These are phyloP conservation scores for Dysphania ambrosioides DNA, from an alignment of 148 eudicot genomes.

Conservation along the genomic window DNA sequence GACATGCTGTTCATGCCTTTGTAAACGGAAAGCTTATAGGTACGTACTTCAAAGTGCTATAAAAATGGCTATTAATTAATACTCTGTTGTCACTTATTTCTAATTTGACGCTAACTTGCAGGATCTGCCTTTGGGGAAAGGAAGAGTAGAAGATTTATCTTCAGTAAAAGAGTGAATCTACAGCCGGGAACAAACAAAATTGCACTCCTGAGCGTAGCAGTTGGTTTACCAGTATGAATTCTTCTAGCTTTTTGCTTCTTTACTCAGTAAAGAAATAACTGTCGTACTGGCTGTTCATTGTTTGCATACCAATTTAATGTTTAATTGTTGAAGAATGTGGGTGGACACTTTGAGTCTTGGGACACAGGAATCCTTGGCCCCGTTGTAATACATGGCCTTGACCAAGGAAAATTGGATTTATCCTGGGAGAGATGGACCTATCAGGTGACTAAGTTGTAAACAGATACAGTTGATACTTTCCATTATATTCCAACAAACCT, in stretches of 20 bases:
- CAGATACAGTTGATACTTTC: neutral
- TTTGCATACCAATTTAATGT: constrained; percentile 2
- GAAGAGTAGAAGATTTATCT: constrained; percentile 52
- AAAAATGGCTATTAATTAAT: neutral
- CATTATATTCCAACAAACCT: neutral
- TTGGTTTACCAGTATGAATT: constrained; percentile 78
- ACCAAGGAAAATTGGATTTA: constrained; percentile 47
- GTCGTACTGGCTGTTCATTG: neutral
- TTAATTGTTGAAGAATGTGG: constrained; percentile 55
- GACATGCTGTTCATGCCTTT: constrained; percentile 85
- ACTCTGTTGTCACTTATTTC: neutral
- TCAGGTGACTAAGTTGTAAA: constrained; percentile 39
- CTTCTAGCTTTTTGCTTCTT: neutral
- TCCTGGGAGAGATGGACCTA: constrained; percentile 65
- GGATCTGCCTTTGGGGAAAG: constrained; percentile 82
- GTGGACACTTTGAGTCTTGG: constrained; percentile 79
- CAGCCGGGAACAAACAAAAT: constrained; percentile 66
- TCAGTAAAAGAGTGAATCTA: constrained; percentile 49
- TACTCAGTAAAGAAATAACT: neutral
- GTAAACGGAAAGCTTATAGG: constrained; percentile 84
- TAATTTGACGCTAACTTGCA: constrained; percentile 27
- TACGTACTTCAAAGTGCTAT: constrained; percentile 20
- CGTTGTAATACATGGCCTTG: constrained; percentile 51
- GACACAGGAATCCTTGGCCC: constrained; percentile 65
- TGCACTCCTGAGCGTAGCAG: constrained; percentile 76